phyloP scores from a whole-genome alignment of 2,329 filamentous ascomycete genomes.

The Claviceps pusilla region DNA sequence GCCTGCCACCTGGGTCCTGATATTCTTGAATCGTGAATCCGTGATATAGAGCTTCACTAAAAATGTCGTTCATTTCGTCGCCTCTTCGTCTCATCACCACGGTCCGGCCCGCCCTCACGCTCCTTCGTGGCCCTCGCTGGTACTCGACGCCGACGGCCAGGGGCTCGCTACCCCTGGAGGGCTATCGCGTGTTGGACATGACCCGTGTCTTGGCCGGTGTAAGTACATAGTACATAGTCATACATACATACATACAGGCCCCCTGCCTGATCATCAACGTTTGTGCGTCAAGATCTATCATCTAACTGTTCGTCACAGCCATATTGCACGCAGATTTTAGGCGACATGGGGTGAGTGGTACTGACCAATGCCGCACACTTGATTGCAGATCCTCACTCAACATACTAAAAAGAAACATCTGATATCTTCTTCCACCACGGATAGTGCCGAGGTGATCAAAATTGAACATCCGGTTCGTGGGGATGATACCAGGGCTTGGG shows the following conservation, averaged over 20 bases:
- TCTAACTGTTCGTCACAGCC: constrained; percentile 41
- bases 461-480: constrained; percentile 83
- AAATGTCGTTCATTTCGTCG: constrained; percentile 6
- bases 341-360: constrained; percentile 69
- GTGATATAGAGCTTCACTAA: neutral
- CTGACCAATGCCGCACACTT: no score
- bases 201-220: constrained; percentile 90
- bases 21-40: neutral
- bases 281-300: no score
- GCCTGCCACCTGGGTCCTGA: neutral
- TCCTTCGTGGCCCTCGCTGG: constrained; percentile 10
- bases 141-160: constrained; percentile 12
- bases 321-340: constrained; percentile 92
- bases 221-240: constrained; percentile 30
- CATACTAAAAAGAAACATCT: neutral
- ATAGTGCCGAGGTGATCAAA: constrained; percentile 88
- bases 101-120: neutral
- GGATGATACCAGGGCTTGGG: constrained; percentile 93
- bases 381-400: neutral
- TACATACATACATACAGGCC: no score
- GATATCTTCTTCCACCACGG: neutral
- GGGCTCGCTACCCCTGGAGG: constrained; percentile 52
- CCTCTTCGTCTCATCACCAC: constrained; percentile 1
- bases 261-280: neutral
- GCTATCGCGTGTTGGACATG: constrained; percentile 87